phyloP scores from a whole-genome alignment of 2,329 filamentous ascomycete species.

The Reticulascus tulasneorum region DNA sequence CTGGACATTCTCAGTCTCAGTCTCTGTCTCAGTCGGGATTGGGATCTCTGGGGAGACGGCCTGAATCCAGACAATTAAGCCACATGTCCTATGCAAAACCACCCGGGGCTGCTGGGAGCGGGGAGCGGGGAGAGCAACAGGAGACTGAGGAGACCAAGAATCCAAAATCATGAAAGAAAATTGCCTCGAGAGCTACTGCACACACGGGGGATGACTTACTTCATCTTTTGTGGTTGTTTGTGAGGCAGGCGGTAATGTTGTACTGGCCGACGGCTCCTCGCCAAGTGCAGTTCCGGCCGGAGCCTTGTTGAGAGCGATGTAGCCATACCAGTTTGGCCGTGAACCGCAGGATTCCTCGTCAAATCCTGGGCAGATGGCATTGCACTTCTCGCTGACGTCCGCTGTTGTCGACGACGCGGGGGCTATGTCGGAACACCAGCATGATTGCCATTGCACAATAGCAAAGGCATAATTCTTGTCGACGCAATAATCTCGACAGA shows the following conservation, averaged over 20 bases:
- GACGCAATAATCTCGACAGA: slow-evolving; percentile 59
- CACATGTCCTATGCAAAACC: too few species aligned
- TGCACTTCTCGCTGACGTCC: slow-evolving; percentile 43
- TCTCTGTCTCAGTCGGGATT: slow-evolving; percentile 21
- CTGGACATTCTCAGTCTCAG: slow-evolving; percentile 28
- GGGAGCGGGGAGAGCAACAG: neutral
- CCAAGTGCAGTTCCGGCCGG: slow-evolving; percentile 52
- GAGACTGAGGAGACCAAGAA: slow-evolving; percentile 5
- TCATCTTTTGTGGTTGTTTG: slow-evolving; percentile 18
- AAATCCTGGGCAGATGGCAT: slow-evolving; percentile 63
- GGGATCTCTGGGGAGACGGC: too few species aligned
- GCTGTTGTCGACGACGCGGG: slow-evolving; percentile 42
- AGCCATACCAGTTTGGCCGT: slow-evolving; percentile 51
- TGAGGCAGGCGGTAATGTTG: too few species aligned
- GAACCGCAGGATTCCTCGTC: slow-evolving; percentile 58
- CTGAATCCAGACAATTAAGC: slow-evolving; percentile 20
- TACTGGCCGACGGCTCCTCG: slow-evolving; percentile 11
- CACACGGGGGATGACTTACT: slow-evolving; percentile 8
- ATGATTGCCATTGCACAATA: slow-evolving; percentile 59
- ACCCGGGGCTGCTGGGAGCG: slow-evolving; percentile 1
- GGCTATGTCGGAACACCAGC: slow-evolving; percentile 72
- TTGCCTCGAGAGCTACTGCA: slow-evolving; percentile 1
- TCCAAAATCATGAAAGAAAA: slow-evolving; percentile 11
- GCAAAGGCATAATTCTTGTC: slow-evolving; percentile 57
- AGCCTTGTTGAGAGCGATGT: slow-evolving; percentile 50